Base-by-base conservation (phyloP, 306 rosid genomes). In the Quillaja saponaria region DNA sequence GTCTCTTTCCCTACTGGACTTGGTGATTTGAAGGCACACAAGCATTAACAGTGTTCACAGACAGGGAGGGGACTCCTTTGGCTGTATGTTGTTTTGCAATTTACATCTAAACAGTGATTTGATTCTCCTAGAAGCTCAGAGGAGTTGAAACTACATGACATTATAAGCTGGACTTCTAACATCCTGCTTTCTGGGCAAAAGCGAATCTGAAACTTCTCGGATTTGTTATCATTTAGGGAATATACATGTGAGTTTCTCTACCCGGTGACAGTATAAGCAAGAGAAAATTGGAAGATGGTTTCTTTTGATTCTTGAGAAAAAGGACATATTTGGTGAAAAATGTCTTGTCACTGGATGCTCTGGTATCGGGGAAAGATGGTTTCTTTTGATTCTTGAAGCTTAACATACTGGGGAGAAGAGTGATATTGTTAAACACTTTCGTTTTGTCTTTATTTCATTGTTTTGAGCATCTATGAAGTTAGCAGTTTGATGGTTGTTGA, bases 111-210 rank as follows among this genome's bases (percentile, higher is more conserved):
- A 55, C 68, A 38, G 53, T 69, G 64, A 44, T 70, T 63, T 71
- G 67, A 56, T 70, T 80, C 67, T 66, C 55, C 34, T 55, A 51
- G 42, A 18, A 59, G 15, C 49, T 61, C 37, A 42, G 45, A 51
- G 37, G 50, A 62, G 44, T 70, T 72, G 76, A 66, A 72, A 28
- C 8, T 58, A 34, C 50, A 50, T 46, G 50, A 61, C 58, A 40
- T 64, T 59, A 45, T 69, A 60, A 54, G 71, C 39, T 49, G 64
- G 71, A 56, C 55, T 62, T 34, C 16, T 39, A 58, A 34, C 51
- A 6, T 75, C 81, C 77, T 71, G 75, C 88, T 71, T 87, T 84
- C 78, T 68, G 83, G 72, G 84, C 85, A 25, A 67, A 81, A 28
- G 80, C 71, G 71, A 47, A 64, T 52, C 62, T 63, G 70, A 68